phyloP scores from a whole-genome alignment of 2,329 filamentous ascomycete genomes.

The Cordyceps fumosorosea region DNA sequence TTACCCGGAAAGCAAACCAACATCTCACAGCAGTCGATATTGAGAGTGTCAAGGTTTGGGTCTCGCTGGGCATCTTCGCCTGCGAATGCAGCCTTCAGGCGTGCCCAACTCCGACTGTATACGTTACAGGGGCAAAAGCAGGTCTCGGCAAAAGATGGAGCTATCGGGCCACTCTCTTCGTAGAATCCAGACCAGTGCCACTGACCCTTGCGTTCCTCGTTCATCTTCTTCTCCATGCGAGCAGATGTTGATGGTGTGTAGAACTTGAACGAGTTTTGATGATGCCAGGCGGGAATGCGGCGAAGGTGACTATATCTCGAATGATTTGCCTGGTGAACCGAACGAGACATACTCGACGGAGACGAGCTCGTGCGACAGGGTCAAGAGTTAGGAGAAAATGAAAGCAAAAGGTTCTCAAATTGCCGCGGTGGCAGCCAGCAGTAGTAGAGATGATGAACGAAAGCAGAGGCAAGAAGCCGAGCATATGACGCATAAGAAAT shows the following conservation, averaged over 20 bases:
- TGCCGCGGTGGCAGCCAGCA: not conserved
- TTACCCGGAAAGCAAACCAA: slow-evolving; percentile 23
- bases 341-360: not conserved
- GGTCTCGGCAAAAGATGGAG: slow-evolving; percentile 13
- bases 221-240: slow-evolving; percentile 13
- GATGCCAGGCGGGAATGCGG: slow-evolving; percentile 15
- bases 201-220: not conserved
- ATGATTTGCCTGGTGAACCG: slow-evolving; percentile 18
- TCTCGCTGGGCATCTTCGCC: slow-evolving; percentile 17
- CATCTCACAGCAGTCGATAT: slow-evolving; percentile 21
- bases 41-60: slow-evolving; percentile 17
- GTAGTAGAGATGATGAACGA: not conserved
- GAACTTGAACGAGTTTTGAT: slow-evolving; percentile 9
- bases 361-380: not conserved
- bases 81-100: slow-evolving; percentile 18
- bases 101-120: slow-evolving; percentile 24
- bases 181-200: slow-evolving; percentile 7
- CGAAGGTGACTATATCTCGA: slow-evolving; percentile 14
- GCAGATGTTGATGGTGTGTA: slow-evolving; percentile 13
- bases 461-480: not conserved
- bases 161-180: not conserved
- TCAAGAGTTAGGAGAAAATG: not conserved
- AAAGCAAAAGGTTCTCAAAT: not conserved
- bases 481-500: not conserved
- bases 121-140: slow-evolving; percentile 20